Base-by-base conservation (phyloP, 2,329 filamentous ascomycete species). In the Raffaelea deltoideospora region DNA sequence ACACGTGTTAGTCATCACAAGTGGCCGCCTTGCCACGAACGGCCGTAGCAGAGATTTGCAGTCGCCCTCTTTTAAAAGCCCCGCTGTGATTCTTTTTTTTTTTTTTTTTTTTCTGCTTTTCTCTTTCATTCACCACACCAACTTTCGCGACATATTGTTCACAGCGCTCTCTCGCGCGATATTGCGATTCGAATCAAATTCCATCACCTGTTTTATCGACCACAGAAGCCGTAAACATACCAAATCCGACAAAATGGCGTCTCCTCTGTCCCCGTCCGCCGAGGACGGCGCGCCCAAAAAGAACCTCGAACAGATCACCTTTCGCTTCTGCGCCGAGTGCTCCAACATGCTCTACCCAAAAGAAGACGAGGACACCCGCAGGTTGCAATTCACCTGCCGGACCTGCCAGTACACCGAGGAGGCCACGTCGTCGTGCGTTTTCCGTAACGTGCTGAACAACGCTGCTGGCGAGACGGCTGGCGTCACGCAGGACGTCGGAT, bases 301-400 rank as follows among this genome's bases (percentile, higher is more conserved):
- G 50, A 64, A 64, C 47, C 63, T 66, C 45, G 77, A 88, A 61
- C 85, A 93, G 58, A 87, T 96, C 59, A 86, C 84, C 33, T 98
- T 96, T 61, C 80, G 84, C 53, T 98, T 98, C 70, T 98, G 90
- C 67, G 86, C 85, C 50, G 90, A 98, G 69, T 98, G 90, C 65
- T 94, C 87, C 50, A 98, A 98, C 68, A 82, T 98, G 72, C 69
- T 98, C 38, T 96, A 96, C 54, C 90, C 90, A 35, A 90, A 92
- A 61, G 92, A 98, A 66, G 86, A 98, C 60, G 76, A 79, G 44
- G 68, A 78, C 43, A 76, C 76, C 43, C 83, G 83, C 63, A 79
- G 77, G 51, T 77, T 98, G 48, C 80, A 94, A 65, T 98, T 92
- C 61, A 86, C 84, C 45, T 98, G 90, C 67, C 83, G 88, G 50